phyloP scores from a whole-genome alignment of 345 rosid species.

The Durio zibethinus region DNA sequence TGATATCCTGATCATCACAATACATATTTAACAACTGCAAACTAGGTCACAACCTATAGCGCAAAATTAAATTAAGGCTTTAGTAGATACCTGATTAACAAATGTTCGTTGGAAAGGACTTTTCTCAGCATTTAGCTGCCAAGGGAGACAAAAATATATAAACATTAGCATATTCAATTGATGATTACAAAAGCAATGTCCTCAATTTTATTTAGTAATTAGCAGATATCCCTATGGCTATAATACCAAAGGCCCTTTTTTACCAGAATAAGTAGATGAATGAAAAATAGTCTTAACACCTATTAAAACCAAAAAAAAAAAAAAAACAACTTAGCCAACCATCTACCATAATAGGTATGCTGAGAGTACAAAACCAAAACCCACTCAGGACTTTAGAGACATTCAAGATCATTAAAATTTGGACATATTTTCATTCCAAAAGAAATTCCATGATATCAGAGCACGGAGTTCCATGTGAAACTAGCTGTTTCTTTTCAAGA shows the following conservation, averaged over 20 bases:
- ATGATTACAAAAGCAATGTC: not conserved
- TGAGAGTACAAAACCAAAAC: not conserved
- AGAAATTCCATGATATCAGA: not conserved
- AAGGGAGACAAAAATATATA: constrained; percentile 2
- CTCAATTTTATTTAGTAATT: not conserved
- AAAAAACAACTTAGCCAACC: too few species aligned
- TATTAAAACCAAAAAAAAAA: not conserved
- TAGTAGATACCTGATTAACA: constrained; percentile 75
- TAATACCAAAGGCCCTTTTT: not conserved
- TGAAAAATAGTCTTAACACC: not conserved
- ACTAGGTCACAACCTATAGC: not conserved
- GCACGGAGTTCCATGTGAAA: not conserved
- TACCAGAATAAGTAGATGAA: not conserved
- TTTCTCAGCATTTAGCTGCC: constrained; percentile 86
- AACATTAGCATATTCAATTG: constrained; percentile 7
- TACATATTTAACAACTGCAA: not conserved
- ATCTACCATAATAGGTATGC: not conserved
- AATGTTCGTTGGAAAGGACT: constrained; percentile 95
- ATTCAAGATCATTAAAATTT: constrained; percentile 3
- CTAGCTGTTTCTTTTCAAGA: not conserved
- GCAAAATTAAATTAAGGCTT: not conserved
- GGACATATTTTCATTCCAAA: not conserved
- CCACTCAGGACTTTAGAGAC: not conserved
- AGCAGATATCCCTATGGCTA: not conserved
- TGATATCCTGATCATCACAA: not conserved